Evolutionary conservation across 495 filamentous ascomycete genomes (phyloP).

Genomic region (Trypethelium eluteriae): DNA sequence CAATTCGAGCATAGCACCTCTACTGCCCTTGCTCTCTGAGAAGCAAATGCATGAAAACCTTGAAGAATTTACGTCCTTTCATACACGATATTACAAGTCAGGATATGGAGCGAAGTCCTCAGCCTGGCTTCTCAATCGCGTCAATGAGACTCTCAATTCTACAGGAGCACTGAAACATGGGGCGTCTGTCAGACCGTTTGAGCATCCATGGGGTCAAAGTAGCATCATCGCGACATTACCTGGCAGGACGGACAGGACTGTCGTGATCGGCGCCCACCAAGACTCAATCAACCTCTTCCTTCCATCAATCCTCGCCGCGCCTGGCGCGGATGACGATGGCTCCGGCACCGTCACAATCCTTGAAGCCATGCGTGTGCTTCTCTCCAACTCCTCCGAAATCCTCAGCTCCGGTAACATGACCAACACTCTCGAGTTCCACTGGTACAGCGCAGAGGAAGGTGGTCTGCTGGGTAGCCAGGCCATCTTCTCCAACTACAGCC

Average conservation of each 20-base stretch:
- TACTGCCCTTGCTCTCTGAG: constrained; percentile 64
- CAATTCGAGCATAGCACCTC: constrained; percentile 56
- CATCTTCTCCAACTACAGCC: constrained; percentile 80
- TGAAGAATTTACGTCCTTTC: constrained; percentile 67
- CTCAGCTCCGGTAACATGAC: constrained; percentile 45
- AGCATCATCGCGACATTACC: constrained; percentile 91
- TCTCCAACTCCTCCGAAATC: constrained; percentile 45
- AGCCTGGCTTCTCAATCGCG: constrained; percentile 72
- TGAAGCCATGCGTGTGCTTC: constrained; percentile 57
- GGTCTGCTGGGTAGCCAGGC: constrained; percentile 70
- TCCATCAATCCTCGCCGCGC: constrained; percentile 70
- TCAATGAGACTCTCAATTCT: constrained; percentile 60
- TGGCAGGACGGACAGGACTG: constrained; percentile 73
- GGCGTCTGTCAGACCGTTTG: constrained; percentile 63
- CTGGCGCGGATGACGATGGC: constrained; percentile 70
- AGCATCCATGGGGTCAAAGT: constrained; percentile 82
- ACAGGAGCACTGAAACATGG: constrained; percentile 62
- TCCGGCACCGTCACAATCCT: constrained; percentile 73
- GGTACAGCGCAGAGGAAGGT: constrained; percentile 89
- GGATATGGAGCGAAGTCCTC: constrained; percentile 77
- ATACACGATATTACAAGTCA: constrained; percentile 89
- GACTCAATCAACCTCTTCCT: constrained; percentile 88
- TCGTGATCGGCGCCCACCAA: constrained; percentile 69
- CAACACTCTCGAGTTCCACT: constrained; percentile 94
- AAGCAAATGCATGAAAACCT: constrained; percentile 71